Percentiles rank a stretch among this genome's conserved stretches.
Evolutionary conservation across 495 filamentous ascomycete species (phyloP).

Genomic region (Massariosphaeria phaeospora): DNA sequence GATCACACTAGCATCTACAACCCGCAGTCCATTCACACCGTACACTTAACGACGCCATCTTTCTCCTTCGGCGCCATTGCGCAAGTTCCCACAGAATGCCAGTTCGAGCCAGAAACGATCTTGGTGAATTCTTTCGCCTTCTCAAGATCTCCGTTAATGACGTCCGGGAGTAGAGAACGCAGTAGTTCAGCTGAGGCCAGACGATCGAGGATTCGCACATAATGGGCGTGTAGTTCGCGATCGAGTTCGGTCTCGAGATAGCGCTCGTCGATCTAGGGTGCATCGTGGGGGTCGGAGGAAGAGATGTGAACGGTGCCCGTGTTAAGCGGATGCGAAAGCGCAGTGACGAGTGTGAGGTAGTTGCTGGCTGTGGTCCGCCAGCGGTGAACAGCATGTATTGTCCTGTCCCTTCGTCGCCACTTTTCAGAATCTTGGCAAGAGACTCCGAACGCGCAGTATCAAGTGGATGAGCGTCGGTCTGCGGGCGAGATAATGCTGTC

Average conservation of each 20-base stretch:
- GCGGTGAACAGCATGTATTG: constrained; percentile 13
- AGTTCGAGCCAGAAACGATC: neutral
- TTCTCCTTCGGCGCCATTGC: constrained; percentile 28
- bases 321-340: constrained; percentile 38
- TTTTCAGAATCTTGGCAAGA: neutral
- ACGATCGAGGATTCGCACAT: constrained; percentile 7
- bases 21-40: constrained; percentile 25
- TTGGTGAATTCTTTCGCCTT: constrained; percentile 16
- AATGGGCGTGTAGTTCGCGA: constrained; percentile 2
- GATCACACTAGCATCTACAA: constrained; percentile 31
- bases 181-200: constrained; percentile 4
- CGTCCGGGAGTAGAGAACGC: neutral
- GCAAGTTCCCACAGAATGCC: constrained; percentile 30
- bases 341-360: constrained; percentile 37
- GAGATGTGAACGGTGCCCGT: constrained; percentile 52
- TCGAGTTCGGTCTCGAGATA: constrained; percentile 43
- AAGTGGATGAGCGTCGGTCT: constrained; percentile 1
- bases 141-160: constrained; percentile 5
- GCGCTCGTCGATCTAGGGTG: constrained; percentile 54
- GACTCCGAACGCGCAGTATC: neutral
- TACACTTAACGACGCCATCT: constrained; percentile 29
- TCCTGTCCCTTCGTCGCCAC: constrained; percentile 11
- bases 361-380: neutral
- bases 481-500: neutral
- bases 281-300: constrained; percentile 51